These are phyloP conservation scores for Ceratocystis lukuohia DNA, from an alignment of 2,329 filamentous ascomycete genomes.

Conservation along the genomic window DNA sequence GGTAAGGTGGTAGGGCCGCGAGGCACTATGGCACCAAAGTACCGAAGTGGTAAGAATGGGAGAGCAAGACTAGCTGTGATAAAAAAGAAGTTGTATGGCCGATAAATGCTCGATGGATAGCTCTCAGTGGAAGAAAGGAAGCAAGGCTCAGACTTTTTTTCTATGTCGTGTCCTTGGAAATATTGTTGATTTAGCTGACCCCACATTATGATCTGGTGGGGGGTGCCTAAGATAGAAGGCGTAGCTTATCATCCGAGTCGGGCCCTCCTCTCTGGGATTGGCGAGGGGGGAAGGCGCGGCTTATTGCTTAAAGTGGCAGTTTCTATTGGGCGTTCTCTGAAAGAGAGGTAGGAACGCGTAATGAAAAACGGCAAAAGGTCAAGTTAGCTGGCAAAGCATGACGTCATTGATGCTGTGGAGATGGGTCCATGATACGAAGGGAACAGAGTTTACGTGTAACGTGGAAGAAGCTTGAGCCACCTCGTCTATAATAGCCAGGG, in stretches of 20 bases:
- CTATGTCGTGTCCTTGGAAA: background rate
- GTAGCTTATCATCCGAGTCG: background rate
- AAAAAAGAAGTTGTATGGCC: background rate
- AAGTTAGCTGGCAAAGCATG: background rate
- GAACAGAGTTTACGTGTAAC: background rate
- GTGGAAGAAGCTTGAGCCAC: background rate
- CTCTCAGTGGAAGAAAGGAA: background rate
- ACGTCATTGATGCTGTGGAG: background rate
- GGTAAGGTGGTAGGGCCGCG: no score
- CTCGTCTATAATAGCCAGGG: no score
- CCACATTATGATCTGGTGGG: background rate
- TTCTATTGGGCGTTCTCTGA: background rate
- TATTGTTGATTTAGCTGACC: background rate
- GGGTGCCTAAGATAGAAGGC: background rate
- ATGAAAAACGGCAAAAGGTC: background rate
- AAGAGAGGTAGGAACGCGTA: background rate
- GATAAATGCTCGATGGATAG: background rate
- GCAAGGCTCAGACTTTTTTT: background rate
- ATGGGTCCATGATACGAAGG: background rate
- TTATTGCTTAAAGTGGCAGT: background rate
- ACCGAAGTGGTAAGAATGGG: slow-evolving; percentile 2
- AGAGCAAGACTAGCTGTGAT: background rate
- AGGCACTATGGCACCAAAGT: background rate
- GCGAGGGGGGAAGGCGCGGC: background rate
- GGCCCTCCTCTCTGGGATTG: background rate